phyloP scores from a whole-genome alignment of 2,329 filamentous ascomycete genomes.

The Pseudocercospora vitis region DNA sequence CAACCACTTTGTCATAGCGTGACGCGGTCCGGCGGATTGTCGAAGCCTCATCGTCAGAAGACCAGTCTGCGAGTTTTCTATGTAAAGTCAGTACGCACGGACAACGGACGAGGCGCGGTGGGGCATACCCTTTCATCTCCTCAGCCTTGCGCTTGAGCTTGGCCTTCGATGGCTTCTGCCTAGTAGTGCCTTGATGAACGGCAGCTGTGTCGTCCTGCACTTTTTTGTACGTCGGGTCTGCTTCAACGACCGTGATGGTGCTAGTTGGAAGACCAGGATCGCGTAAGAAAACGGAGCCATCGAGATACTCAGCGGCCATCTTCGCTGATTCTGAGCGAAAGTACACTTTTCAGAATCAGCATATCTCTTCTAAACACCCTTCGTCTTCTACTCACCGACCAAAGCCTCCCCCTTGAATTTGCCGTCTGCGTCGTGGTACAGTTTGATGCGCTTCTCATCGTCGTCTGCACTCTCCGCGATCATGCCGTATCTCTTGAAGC shows the following conservation, averaged over 20 bases:
- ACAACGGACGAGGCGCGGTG: neutral
- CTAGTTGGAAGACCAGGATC: slow-evolving; percentile 63
- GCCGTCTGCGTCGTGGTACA: slow-evolving; percentile 80
- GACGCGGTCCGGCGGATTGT: slow-evolving; percentile 56
- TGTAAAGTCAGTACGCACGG: slow-evolving; percentile 11
- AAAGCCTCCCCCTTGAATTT: slow-evolving; percentile 92
- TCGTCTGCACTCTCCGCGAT: slow-evolving; percentile 94
- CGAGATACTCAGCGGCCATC: slow-evolving; percentile 77
- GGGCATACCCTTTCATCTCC: slow-evolving; percentile 67
- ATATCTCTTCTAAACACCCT: neutral
- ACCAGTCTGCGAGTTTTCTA: slow-evolving; percentile 91
- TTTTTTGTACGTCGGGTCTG: slow-evolving; percentile 90
- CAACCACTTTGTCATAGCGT: slow-evolving; percentile 72
- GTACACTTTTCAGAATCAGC: slow-evolving; percentile 60
- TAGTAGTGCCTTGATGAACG: slow-evolving; percentile 34
- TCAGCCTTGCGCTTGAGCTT: slow-evolving; percentile 91
- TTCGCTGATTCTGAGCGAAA: slow-evolving; percentile 93
- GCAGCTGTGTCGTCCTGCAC: slow-evolving; percentile 61
- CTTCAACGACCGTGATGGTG: slow-evolving; percentile 63
- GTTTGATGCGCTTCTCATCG: slow-evolving; percentile 83
- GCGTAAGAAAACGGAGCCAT: slow-evolving; percentile 73
- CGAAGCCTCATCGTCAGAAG: slow-evolving; percentile 72
- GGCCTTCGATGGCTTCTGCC: slow-evolving; percentile 51
- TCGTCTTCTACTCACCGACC: slow-evolving; percentile 46
- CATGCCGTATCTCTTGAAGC: slow-evolving; percentile 86